These are phyloP conservation scores for Asclepias syriaca DNA, from an alignment of 257 asterid species.

Conservation along the genomic window DNA sequence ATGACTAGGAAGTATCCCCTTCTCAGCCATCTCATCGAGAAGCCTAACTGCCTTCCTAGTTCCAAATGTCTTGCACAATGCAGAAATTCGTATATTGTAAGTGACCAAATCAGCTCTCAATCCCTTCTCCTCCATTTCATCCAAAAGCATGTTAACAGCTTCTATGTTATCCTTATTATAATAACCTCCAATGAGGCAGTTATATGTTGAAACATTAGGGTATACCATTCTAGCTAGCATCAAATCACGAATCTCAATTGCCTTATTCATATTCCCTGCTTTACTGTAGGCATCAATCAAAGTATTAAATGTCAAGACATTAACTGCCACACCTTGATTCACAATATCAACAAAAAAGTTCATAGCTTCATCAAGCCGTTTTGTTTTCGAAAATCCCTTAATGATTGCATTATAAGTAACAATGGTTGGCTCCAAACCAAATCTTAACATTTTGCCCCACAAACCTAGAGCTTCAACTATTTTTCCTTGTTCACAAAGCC, in stretches of 20 bases:
- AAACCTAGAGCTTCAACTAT: conserved; percentile 51
- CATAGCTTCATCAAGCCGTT: conserved; percentile 55
- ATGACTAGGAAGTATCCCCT: conserved; percentile 59
- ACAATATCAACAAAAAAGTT: conserved; percentile 49
- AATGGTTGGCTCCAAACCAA: conserved; percentile 55
- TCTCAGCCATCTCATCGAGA: conserved; percentile 62
- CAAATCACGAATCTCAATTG: conserved; percentile 33
- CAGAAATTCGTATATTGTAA: conserved; percentile 59
- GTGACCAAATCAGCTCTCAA: conserved; percentile 62
- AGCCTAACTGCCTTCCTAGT: conserved; percentile 59
- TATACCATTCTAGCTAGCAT: conserved; percentile 51
- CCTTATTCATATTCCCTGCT: conserved; percentile 57
- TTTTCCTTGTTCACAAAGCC: conserved; percentile 53
- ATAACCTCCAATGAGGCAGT: conserved; percentile 72
- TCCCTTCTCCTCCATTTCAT: conserved; percentile 62
- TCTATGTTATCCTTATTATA: conserved; percentile 40
- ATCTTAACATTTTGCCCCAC: conserved; percentile 53
- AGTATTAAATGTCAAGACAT: conserved; percentile 54
- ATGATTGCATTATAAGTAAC: conserved; percentile 59
- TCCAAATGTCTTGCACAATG: conserved; percentile 59
- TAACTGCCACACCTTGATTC: conserved; percentile 41
- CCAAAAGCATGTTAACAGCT: conserved; percentile 43
- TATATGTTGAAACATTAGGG: conserved; percentile 73
- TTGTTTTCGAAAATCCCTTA: conserved; percentile 55
- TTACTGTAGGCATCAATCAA: conserved; percentile 68